Base-by-base conservation (phyloP, 345 rosid genomes). In the Moringa oleifera region DNA sequence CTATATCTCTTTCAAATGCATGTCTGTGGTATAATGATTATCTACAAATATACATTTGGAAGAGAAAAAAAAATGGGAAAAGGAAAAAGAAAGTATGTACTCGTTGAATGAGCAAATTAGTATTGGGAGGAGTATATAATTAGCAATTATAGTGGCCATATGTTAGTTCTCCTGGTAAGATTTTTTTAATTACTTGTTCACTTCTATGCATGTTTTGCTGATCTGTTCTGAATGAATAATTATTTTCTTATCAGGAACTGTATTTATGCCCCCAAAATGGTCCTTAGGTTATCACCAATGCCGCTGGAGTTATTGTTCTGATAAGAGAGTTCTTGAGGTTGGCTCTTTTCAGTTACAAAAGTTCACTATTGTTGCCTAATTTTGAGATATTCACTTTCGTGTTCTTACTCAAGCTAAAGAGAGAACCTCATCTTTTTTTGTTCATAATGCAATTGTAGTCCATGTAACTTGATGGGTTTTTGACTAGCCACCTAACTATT, bases 261-360 rank as follows among this genome's bases (percentile, higher is more conserved):
- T 84, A 23, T 89, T 89, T 75, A 92, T 92, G 96, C 96, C 96
- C 57, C 95, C 98, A 37, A 89, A 87, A 78, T 92, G 98, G 98
- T 81, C 98, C 46, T 68, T 92, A 55, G 98, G 98, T 55, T 92
- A 89, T 75, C 98, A 92, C 4, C 98, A 92, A 66, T 92, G 96
- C 67, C 93, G 96, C 45, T 92, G 91, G 89, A 89, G 96, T 81
- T 92, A 92, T 74, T 83, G 77, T 75, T 87, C 93, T 68, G 93
- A 77, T 55, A 58, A 77, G 71, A 83, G 85, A 79, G 95, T 92
- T 73, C 75, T 67, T 16, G 96, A 87, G 96, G 98, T 92, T 69
- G 37, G 73, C 59, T 23, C 54, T 59, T 70, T 61, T 53, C 2
- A 18, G 62, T 49, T 66, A 15, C 1, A 4, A 5, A 41, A 41